These are phyloP conservation scores for Tricholoma matsutake DNA, from an alignment of 768 basidiomycete genomes.

Conservation along the genomic window DNA sequence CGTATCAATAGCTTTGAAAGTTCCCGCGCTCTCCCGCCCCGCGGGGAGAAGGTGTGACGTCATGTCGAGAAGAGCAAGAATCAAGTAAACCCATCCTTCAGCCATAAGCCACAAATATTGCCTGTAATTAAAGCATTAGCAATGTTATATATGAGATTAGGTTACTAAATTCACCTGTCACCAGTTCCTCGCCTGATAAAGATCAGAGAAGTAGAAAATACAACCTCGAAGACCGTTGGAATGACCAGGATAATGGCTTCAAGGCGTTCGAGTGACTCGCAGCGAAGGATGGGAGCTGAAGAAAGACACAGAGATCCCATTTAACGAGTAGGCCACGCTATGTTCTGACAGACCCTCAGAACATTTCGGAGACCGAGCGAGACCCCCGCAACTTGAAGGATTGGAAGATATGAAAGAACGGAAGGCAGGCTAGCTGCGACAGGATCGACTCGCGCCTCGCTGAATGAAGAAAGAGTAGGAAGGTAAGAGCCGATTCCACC, in stretches of 20 bases:
- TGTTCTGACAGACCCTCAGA: constrained; percentile 8
- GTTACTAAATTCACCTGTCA: constrained; percentile 36
- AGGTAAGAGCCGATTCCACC: background rate
- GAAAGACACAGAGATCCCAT: constrained; percentile 68
- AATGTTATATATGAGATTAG: background rate
- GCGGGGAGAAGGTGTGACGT: constrained; percentile 54
- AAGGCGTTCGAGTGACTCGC: constrained; percentile 45
- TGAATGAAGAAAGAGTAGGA: constrained; percentile 6
- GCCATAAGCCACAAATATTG: constrained; percentile 55
- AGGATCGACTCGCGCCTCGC: constrained; percentile 19
- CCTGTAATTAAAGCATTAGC: constrained; percentile 27
- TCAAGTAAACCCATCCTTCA: constrained; percentile 61
- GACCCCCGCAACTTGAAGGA: constrained; percentile 6
- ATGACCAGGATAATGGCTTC: constrained; percentile 54
- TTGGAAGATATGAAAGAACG: constrained; percentile 37
- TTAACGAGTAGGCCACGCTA: constrained; percentile 18
- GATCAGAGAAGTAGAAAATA: constrained; percentile 54
- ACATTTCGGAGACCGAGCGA: constrained; percentile 7
- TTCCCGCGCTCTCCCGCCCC: constrained; percentile 39
- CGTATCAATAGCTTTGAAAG: constrained; percentile 56
- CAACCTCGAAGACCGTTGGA: constrained; percentile 59
- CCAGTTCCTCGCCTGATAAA: constrained; percentile 45
- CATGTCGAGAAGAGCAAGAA: constrained; percentile 58
- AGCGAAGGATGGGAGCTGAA: constrained; percentile 67
- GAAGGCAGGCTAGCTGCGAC: constrained; percentile 47